phyloP scores from a whole-genome alignment of 345 rosid genomes.

The Rhizophora apiculata region DNA sequence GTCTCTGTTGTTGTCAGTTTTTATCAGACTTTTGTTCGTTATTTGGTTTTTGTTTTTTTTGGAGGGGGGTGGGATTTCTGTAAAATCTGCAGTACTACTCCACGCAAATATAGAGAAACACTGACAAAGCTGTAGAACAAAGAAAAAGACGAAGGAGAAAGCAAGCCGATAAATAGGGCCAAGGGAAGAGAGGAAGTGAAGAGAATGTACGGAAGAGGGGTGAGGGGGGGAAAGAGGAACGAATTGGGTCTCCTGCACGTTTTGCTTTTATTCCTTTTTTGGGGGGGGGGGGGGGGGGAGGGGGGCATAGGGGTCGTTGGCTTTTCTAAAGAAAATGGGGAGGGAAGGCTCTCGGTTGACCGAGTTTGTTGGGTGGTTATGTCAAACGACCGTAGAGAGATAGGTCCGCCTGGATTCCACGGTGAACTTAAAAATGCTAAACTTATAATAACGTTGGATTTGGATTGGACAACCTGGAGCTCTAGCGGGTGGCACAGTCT shows the following conservation, averaged over 20 bases:
- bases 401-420: too few relatives aligned
- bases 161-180: background rate
- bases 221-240: background rate
- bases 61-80: background rate
- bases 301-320: background rate
- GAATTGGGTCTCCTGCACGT: background rate
- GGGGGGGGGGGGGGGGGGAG: too few relatives aligned
- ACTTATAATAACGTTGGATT: too few relatives aligned
- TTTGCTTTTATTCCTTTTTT: background rate
- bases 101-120: slow-evolving; percentile 19
- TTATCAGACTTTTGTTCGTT: background rate
- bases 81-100: slow-evolving; percentile 16
- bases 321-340: background rate
- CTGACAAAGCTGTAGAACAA: slow-evolving; percentile 21
- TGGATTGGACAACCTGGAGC: too few relatives aligned
- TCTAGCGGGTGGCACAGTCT: too few relatives aligned
- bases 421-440: too few relatives aligned
- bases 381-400: background rate
- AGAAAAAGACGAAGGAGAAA: background rate
- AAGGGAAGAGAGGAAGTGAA: slow-evolving; percentile 6
- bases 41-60: background rate
- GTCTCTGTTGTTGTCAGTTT: background rate
- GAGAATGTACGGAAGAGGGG: background rate
- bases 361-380: slow-evolving; percentile 14
- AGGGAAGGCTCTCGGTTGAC: slow-evolving; percentile 7